Evolutionary conservation across 495 filamentous ascomycete genomes (phyloP), one percentile per base, ranked within the genome.

Genomic region (Neurospora sp.): DNA sequence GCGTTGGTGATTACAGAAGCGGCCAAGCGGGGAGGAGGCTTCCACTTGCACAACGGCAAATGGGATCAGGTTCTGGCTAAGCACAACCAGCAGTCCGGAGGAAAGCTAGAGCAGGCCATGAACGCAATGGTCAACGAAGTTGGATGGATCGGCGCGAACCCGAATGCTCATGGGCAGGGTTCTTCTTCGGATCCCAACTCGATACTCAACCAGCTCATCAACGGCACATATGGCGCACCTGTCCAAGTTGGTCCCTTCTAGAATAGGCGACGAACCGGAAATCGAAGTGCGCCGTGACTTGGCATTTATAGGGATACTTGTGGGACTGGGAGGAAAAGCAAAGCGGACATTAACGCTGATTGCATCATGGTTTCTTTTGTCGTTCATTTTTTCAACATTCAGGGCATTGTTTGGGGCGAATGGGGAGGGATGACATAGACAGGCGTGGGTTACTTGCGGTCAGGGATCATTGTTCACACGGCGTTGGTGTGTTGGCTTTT

Each of bases 1-100:
- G 89, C 94, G 39, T 78, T 97, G 78, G 95, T 97, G 53, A 93
- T 99, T 71, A 90, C 89, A 41, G 96, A 98, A 79, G 94, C 94
- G 11, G 89, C 93, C 27, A 98, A 98, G 82, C 86, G 91, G 70
- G 95, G 94, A 7, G 96, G 93, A 46, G 96, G 96, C 22, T 96
- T 98, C 76, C 87, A 92, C 74, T 78, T 99, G 74, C 95, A 98
- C 77, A 93, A 94, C 74, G 94, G 92, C 31, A 92, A 92, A 38
- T 99, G 96, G 96, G 96, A 98, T 76, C 90, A 94, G 81, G 94
- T 89, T 76, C 83, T 99, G 68, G 83, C 87, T 3, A 95, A 93
- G 80, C 96, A 99, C 83, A 96, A 98, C 76, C 89, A 94, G 73
- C 91, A 90, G 71, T 93, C 93, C 14, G 91, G 90, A 44, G 94